Evolutionary conservation across 192 early-diverging fungal genomes (phyloP).

Genomic region (Coemansia umbellata): DNA sequence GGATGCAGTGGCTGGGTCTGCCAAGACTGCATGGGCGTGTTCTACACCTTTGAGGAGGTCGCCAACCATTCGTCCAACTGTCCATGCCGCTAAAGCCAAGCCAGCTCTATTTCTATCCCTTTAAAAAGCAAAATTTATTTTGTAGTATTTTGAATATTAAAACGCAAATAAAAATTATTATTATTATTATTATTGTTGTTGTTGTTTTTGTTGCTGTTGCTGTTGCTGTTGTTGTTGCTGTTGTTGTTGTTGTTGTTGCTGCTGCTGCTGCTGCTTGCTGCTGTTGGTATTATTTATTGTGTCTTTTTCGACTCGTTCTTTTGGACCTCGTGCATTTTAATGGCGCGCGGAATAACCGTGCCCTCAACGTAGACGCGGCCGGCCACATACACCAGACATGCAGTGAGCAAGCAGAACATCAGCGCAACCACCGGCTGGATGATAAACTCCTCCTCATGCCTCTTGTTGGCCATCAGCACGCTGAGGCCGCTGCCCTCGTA

Average conservation of each 20-base stretch:
- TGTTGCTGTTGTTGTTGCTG: no score
- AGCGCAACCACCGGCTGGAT: slow-evolving; percentile 44
- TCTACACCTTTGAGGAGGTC: slow-evolving; percentile 42
- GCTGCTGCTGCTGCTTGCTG: no score
- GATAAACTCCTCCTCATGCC: slow-evolving; percentile 41
- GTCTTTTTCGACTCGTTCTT: slow-evolving; percentile 19
- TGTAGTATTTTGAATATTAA: neutral
- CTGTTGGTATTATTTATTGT: slow-evolving; percentile 6
- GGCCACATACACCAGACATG: slow-evolving; percentile 40
- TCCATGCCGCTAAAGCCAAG: slow-evolving; percentile 5
- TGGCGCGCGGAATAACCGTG: slow-evolving; percentile 28
- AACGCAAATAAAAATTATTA: no score
- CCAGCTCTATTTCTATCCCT: no score
- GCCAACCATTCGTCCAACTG: slow-evolving; percentile 36
- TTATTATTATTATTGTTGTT: no score
- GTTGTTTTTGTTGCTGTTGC: no score
- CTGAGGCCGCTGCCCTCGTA: slow-evolving; percentile 33
- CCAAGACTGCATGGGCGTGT: slow-evolving; percentile 31
- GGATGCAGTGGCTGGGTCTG: slow-evolving; percentile 30
- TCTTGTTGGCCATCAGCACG: slow-evolving; percentile 41
- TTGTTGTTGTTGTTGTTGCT: no score
- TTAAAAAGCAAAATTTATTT: no score
- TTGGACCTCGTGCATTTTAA: slow-evolving; percentile 6
- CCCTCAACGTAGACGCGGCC: slow-evolving; percentile 51
- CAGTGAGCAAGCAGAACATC: slow-evolving; percentile 49